Evolutionary conservation across 2,329 filamentous ascomycete genomes (phyloP), one percentile per base, ranked within the genome.

Genomic region (Fusarium domesticum): DNA sequence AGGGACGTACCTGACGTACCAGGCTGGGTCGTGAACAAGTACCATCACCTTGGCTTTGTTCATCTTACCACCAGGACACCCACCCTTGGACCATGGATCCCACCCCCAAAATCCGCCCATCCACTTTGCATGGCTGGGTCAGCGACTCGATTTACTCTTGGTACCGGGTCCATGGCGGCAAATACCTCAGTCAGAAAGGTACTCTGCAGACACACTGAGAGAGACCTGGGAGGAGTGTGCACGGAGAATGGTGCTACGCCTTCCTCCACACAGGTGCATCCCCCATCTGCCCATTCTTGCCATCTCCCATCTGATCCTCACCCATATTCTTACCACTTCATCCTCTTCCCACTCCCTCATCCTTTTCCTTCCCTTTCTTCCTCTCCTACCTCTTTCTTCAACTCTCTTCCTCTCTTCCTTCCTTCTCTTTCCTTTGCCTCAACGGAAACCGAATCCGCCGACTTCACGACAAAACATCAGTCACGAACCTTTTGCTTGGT

Each of bases 381-480:
- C 39, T 47, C 43, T 47, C 45, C 39, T 53, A 38, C 45, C 41
- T 39, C 39, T 38, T 40, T 42, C 48, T 50, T 56, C 53, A 61
- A 59, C 50, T 50, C 55, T 47, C 48, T 47, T 45, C 43, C 45
- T 35, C 47, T 44, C 42, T 46, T 37, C 39, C 50, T 47, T 48
- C 44, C 42, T 20, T 37, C 50, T 47, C 39, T 35, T 49, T 46
- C 52, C 51, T 53, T 42, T 53, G 56, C 57, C 59, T 62, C 63
- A 61, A 62, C 49, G 56, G 55, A 58, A 55, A 51, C 63, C 62
- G 66, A 69, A 68, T 66, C 66, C 64, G 58, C 60, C 64, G 50
- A 67, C 39, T 51, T 50, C 51, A 48, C 53, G 56, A 63, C 66
- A 63, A 67, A 66, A 33, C 39, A 42, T 37, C 42, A 58, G 60